Base-by-base conservation (phyloP, 2,329 filamentous ascomycete genomes). In the Diaporthe citriasiana region DNA sequence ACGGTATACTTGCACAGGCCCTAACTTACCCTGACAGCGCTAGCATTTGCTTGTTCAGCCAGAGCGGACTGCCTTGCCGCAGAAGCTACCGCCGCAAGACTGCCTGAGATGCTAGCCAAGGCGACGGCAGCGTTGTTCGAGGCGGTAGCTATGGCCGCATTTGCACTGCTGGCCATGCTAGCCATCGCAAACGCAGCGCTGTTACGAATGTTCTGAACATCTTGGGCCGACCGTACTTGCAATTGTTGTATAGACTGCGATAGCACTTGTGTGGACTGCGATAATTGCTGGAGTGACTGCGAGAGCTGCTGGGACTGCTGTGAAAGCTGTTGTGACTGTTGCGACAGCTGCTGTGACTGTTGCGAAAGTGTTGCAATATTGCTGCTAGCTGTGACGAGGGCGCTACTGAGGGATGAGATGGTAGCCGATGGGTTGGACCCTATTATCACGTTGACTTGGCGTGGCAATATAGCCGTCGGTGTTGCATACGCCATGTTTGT, bases 291-390 rank as follows among this genome's bases (percentile, higher is more conserved):
- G 17, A 66, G 7, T 50, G 63, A 66, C 63, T 51, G 63, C 7
- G 63, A 66, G 33, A 66, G 63, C 45, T 66, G 63, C n/a, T 66
- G 63, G 7, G 59, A 72, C 70, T 72, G 59, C n/a, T 59, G 53
- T 6, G 68, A 71, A 55, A 50, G 42, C n/a, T 71, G 68, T 15
- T 59, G 68, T 2, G 45, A 50, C 40, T 70, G 40, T 17, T 45
- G 47, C 22, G 56, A 35, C 33, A 47, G 40, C 33, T 70, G 68
- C 27, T 59, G 68, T 3, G 45, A 51, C 40, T 71, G 42, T 10
- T 40, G 53, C 13, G 59, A 51, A 35, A 72, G 70, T 25, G 30
- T 38, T 45, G 59, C 33, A 30, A 72, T 45, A 30, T 51, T 55
- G 4, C 33, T 51, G n/a, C 42, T 51, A 51, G 70, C 70, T 57